A percentile compares a stretch with the other conserved stretches of the same genome.
Conservation (phyloP, 2,329 filamentous ascomycete genomes). For the Verruconis gallopava region DNA sequence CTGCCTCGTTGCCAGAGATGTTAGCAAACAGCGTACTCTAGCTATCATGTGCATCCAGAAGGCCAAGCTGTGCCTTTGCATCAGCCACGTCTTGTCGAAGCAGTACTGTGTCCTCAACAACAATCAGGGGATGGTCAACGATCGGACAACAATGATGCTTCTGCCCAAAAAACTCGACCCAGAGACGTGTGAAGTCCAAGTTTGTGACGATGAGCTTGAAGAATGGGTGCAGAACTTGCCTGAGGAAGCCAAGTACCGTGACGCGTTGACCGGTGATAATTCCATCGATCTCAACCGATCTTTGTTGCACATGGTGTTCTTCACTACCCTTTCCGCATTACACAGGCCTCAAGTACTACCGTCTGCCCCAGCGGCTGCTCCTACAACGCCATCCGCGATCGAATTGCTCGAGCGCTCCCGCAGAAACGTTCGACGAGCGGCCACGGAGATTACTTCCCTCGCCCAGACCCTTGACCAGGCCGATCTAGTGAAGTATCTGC, state of each 20-base stretch:
- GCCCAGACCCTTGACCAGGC: constrained; percentile 61
- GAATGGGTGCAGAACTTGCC: constrained; percentile 66
- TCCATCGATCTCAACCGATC: constrained; percentile 62
- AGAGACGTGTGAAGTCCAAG: constrained; percentile 66
- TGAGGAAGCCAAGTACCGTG: constrained; percentile 55
- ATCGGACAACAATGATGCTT: constrained; percentile 72
- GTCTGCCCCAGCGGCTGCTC: constrained; percentile 44
- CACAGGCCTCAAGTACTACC: constrained; percentile 86
- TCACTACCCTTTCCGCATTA: constrained; percentile 79
- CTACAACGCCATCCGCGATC: constrained; percentile 41
- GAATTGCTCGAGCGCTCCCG: constrained; percentile 74
- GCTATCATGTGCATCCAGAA: constrained; percentile 87
- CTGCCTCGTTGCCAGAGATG: constrained; percentile 58
- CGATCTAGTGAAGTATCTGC: constrained; percentile 65
- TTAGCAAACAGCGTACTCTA: constrained; percentile 61
- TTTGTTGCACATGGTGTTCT: constrained; percentile 87
- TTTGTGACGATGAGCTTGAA: constrained; percentile 66
- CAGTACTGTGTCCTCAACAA: constrained; percentile 88
- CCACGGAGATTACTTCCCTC: constrained; percentile 74
- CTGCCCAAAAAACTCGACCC: constrained; percentile 77
- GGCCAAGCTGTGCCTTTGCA: constrained; percentile 75
- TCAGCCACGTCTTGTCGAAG: constrained; percentile 77
- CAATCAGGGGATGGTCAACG: constrained; percentile 57
- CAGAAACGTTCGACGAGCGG: constrained; percentile 69
- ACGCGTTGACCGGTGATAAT: constrained; percentile 45